Conservation (phyloP, 306 rosid species). For the Elaeagnus macrophylla region DNA sequence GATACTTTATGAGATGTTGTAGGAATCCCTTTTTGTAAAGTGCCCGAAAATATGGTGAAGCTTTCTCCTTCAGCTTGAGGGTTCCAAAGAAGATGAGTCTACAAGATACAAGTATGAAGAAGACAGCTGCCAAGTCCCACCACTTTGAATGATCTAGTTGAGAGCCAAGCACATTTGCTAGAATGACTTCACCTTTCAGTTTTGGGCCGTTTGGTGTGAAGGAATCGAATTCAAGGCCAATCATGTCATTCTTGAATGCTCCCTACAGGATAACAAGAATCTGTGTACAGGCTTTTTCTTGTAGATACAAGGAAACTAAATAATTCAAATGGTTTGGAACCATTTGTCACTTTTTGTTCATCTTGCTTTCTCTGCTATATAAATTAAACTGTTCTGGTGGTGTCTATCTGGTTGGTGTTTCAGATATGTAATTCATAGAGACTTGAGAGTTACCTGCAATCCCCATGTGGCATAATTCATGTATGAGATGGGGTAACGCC, state of each 20-base stretch:
- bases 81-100: constrained; percentile 57
- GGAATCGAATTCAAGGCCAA: constrained; percentile 66
- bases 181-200: constrained; percentile 59
- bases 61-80: constrained; percentile 64
- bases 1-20: constrained; percentile 43
- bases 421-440: not conserved
- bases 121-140: constrained; percentile 78
- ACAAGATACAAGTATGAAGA: constrained; percentile 33
- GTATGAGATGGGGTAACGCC: constrained; percentile 87
- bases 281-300: not conserved
- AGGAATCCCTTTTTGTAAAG: constrained; percentile 43
- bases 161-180: constrained; percentile 53
- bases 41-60: constrained; percentile 37
- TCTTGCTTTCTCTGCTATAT: too few relatives aligned
- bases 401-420: not conserved
- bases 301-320: not conserved
- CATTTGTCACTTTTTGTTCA: too few relatives aligned
- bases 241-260: constrained; percentile 76
- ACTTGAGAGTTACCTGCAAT: constrained; percentile 43
- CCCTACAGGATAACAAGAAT: constrained; percentile 41
- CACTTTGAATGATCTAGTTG: constrained; percentile 56
- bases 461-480: constrained; percentile 82
- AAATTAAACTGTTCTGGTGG: too few relatives aligned
- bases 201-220: constrained; percentile 40
- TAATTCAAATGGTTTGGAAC: not conserved